Evolutionary conservation across 208 protist species (phyloP).

Genomic region (Blechomonas ayalai): DNA sequence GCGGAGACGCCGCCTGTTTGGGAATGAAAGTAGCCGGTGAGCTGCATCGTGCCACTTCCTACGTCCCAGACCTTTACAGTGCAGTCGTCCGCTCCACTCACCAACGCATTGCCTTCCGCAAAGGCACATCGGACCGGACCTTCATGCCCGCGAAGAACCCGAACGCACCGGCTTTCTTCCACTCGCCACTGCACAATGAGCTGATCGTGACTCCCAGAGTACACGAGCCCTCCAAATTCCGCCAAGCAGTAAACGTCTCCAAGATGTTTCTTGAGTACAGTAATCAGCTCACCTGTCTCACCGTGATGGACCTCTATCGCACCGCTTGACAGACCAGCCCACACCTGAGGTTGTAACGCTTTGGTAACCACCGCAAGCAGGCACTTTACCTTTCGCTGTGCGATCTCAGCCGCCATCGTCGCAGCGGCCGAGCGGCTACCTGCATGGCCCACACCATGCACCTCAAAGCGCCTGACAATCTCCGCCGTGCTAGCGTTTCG

Average conservation of each 20-base stretch:
- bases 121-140: conserved; percentile 64
- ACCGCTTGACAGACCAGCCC: conserved; percentile 76
- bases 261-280: conserved; percentile 30
- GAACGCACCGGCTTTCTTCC: conserved; percentile 20
- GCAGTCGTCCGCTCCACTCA: conserved; percentile 70
- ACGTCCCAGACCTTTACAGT: conserved; percentile 84
- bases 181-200: conserved; percentile 70
- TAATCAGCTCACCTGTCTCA: conserved; percentile 20
- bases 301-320: conserved; percentile 63
- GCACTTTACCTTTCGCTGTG: conserved; percentile 1
- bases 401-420: background rate
- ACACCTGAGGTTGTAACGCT: conserved; percentile 33
- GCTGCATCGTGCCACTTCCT: conserved; percentile 42
- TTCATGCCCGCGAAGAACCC: conserved; percentile 34
- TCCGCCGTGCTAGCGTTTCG: conserved; percentile 65
- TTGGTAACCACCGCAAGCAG: conserved; percentile 6
- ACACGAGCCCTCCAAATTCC: conserved; percentile 75
- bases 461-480: conserved; percentile 34
- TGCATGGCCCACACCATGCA: background rate
- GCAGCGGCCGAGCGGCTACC: background rate
- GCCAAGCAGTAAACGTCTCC: conserved; percentile 61
- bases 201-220: conserved; percentile 62
- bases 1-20: conserved; percentile 41
- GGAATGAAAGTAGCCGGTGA: conserved; percentile 74
- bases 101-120: conserved; percentile 71